Base-by-base conservation (phyloP, 2,329 filamentous ascomycete species). In the Apiospora hydei region DNA sequence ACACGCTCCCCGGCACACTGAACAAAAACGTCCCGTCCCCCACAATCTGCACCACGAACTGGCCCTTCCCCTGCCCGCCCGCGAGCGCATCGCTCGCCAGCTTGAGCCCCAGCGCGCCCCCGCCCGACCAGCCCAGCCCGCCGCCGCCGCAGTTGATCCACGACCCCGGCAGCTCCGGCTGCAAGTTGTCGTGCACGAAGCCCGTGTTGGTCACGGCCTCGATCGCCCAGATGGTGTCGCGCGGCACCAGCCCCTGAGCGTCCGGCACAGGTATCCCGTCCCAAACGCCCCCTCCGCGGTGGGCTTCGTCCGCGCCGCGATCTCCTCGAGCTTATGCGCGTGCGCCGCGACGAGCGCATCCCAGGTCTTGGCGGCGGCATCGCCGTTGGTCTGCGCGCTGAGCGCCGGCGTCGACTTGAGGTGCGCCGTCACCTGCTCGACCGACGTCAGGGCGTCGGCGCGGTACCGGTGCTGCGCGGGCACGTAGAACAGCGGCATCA, bases 401-500 rank as follows among this genome's bases (percentile, higher is more conserved):
- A 49, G 21, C 7, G 18, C 4, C 0, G 89, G 75, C 0, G 78
- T 78, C 3, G 64, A 53, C 0, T 84, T 82, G 2, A 85, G 85
- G 11, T 83, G 87, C 2, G 85, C 85, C 2, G 88, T 91, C 43
- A 98, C 83, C 79, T 98, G 94, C 47, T 88, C 88, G 3, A 98
- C 81, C 0, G 93, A 84, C 0, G 87, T 88, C 67, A 88, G 84
- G 2, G 88, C 87, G 77, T 94, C 91, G 7, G 91, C 92, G 51
- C 89, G 87, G 81, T 91, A 94, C 1, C 92, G 87, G 3, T 88
- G 87, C 73, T 89, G 84, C 1, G 92, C 90, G 14, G 88, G 85
- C 67, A 95, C 88, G 76, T 94, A 95, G 78, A 92, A 92, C 24
- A 94, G 84, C 0, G 92, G 92, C 86, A 94, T 94, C 80, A 91